phyloP scores from a whole-genome alignment of 2,329 filamentous ascomycete species.

The Lecanoromycetidae sp. region DNA sequence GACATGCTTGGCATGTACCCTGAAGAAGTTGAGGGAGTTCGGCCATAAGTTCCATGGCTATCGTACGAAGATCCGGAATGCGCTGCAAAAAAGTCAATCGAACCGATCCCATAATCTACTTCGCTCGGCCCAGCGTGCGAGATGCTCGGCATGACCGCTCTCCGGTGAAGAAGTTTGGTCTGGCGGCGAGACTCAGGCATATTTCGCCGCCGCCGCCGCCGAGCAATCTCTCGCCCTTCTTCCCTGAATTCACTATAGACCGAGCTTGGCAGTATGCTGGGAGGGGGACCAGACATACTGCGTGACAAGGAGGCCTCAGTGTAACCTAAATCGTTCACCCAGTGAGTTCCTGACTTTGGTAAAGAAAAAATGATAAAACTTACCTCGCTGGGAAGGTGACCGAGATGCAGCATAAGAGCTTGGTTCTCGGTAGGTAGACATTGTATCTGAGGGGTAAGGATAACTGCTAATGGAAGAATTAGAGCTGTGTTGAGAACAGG shows the following conservation, averaged over 20 bases:
- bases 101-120: constrained; percentile 13
- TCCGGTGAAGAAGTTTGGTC: constrained; percentile 15
- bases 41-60: constrained; percentile 7
- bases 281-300: constrained; percentile 19
- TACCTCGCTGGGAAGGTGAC: constrained; percentile 16
- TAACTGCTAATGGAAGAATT: constrained; percentile 6
- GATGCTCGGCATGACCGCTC: constrained; percentile 15
- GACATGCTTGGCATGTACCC: constrained; percentile 6
- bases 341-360: not conserved
- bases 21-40: constrained; percentile 11
- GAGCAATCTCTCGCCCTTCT: constrained; percentile 17
- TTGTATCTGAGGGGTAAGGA: constrained; percentile 5
- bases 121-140: constrained; percentile 14
- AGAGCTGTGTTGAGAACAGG: not conserved
- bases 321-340: constrained; percentile 13
- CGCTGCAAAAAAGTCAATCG: constrained; percentile 19
- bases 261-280: constrained; percentile 19
- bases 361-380: not conserved
- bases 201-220: constrained; percentile 18
- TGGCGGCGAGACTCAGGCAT: constrained; percentile 16
- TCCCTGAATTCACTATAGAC: constrained; percentile 16
- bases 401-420: constrained; percentile 12
- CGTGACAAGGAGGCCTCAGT: constrained; percentile 16
- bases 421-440: constrained; percentile 7
- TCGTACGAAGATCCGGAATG: constrained; percentile 15